Evolutionary conservation across 306 rosid genomes (phyloP).

Genomic region (Cicer judaicum): DNA sequence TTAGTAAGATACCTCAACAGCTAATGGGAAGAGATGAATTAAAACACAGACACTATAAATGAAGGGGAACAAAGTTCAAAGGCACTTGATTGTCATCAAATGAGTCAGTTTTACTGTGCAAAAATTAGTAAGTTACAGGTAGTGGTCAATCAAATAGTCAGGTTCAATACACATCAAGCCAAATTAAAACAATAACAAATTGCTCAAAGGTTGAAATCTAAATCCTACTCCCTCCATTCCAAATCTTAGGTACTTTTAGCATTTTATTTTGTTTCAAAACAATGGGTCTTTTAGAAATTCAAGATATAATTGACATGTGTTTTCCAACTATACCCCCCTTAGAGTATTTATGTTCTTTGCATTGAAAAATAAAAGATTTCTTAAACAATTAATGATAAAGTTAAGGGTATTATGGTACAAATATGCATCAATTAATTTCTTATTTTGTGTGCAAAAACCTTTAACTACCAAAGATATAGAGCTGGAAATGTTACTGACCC

Average conservation of each 20-base stretch:
- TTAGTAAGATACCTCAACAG: conserved; percentile 32
- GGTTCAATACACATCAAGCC: conserved; percentile 30
- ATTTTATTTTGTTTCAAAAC: no score
- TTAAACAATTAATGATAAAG: no score
- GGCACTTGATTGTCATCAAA: conserved; percentile 31
- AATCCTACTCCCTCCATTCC: background rate
- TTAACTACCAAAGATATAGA: background rate
- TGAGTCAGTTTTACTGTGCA: background rate
- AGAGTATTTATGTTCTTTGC: no score
- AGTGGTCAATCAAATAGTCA: conserved; percentile 17
- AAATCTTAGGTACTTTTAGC: no score
- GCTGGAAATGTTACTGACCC: conserved; percentile 61
- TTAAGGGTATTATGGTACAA: no score
- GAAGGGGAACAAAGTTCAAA: conserved; percentile 18
- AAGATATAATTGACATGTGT: no score
- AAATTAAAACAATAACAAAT: conserved; percentile 23
- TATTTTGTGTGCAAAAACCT: no score
- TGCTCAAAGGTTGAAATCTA: conserved; percentile 27
- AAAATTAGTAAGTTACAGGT: background rate
- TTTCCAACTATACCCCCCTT: no score
- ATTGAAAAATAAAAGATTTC: no score
- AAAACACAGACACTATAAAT: conserved; percentile 34
- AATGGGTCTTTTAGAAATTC: no score
- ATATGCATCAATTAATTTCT: no score
- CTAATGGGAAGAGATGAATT: conserved; percentile 23